Evolutionary conservation across 805 yeast genomes (phyloP).

Genomic region (Alloascoidea africana): DNA sequence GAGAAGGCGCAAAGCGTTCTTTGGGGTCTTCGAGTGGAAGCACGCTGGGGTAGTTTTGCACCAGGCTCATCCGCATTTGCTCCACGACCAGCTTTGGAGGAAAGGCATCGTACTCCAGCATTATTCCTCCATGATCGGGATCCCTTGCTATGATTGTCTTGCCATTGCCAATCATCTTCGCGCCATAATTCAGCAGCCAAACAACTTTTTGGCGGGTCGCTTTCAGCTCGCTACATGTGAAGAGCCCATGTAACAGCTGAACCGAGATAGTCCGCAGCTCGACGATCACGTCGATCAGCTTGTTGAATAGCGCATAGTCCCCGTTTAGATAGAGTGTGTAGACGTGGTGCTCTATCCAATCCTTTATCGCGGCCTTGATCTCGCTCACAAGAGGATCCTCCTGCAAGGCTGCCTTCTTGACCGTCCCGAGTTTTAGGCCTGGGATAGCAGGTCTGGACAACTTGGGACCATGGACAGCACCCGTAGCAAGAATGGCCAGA

Average conservation of each 20-base stretch:
- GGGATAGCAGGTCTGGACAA: slow-evolving; percentile 12
- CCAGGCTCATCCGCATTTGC: slow-evolving; percentile 57
- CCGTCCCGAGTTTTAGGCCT: slow-evolving; percentile 10
- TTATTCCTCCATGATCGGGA: slow-evolving; percentile 13
- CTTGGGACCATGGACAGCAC: slow-evolving; percentile 6
- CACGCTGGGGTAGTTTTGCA: slow-evolving; percentile 65
- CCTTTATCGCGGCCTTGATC: slow-evolving; percentile 15
- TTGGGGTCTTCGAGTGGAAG: slow-evolving; percentile 8
- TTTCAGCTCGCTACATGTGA: slow-evolving; percentile 13
- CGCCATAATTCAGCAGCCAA: slow-evolving; percentile 15
- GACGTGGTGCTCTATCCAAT: slow-evolving; percentile 16
- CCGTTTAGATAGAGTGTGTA: slow-evolving; percentile 13
- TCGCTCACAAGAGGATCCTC: slow-evolving; percentile 16
- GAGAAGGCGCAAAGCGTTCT: slow-evolving; percentile 22
- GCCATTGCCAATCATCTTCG: slow-evolving; percentile 16
- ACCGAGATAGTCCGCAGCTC: slow-evolving; percentile 14
- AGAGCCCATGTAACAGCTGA: slow-evolving; percentile 12
- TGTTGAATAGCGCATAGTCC: slow-evolving; percentile 13
- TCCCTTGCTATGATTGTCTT: slow-evolving; percentile 17
- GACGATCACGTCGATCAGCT: slow-evolving; percentile 11
- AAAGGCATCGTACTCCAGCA: slow-evolving; percentile 15
- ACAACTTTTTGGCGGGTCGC: slow-evolving; percentile 14
- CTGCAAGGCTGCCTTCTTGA: slow-evolving; percentile 7
- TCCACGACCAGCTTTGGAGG: slow-evolving; percentile 50
- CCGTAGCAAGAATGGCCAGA: slow-evolving; percentile 17